phyloP scores from a whole-genome alignment of 2,329 filamentous ascomycete species.

The Malbranchea zuffiana region DNA sequence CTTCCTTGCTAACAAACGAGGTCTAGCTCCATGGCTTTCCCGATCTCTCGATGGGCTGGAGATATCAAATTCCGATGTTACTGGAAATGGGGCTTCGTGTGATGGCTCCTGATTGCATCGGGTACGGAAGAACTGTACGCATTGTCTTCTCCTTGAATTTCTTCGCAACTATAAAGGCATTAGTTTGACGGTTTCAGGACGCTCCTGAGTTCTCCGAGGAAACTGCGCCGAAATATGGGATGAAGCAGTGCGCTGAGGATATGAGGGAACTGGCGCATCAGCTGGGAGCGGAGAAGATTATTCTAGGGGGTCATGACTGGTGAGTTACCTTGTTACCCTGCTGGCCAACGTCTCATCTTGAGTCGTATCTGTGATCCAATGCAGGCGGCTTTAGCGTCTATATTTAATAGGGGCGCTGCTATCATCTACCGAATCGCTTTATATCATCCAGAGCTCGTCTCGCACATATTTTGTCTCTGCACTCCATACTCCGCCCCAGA shows the following conservation, averaged over 20 bases:
- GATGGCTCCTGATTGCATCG: conserved; percentile 74
- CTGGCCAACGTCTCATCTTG: no score
- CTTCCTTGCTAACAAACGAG: not conserved
- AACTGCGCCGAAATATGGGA: conserved; percentile 51
- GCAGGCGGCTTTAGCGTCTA: no score
- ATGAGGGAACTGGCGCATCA: conserved; percentile 59
- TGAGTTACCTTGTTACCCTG: conserved; percentile 16
- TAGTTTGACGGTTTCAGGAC: conserved; percentile 23
- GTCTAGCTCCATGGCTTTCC: conserved; percentile 64
- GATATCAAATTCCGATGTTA: conserved; percentile 73
- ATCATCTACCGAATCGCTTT: conserved; percentile 64
- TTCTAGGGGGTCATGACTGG: conserved; percentile 89
- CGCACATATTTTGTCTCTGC: conserved; percentile 67
- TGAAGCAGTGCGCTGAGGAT: conserved; percentile 63
- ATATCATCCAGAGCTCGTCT: conserved; percentile 62
- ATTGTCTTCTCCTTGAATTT: not conserved
- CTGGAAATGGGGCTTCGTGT: conserved; percentile 63
- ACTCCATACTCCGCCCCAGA: conserved; percentile 58
- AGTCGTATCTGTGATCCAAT: no score
- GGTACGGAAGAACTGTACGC: conserved; percentile 63
- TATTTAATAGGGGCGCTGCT: conserved; percentile 56
- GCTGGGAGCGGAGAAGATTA: conserved; percentile 47
- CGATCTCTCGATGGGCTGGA: conserved; percentile 75
- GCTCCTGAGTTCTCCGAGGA: conserved; percentile 47
- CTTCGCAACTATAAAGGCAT: not conserved